A percentile compares a stretch with the other conserved stretches of the same genome.
These are phyloP conservation scores for Flueggea neowawraea DNA, from an alignment of 441 rosid species.

Conservation along the genomic window DNA sequence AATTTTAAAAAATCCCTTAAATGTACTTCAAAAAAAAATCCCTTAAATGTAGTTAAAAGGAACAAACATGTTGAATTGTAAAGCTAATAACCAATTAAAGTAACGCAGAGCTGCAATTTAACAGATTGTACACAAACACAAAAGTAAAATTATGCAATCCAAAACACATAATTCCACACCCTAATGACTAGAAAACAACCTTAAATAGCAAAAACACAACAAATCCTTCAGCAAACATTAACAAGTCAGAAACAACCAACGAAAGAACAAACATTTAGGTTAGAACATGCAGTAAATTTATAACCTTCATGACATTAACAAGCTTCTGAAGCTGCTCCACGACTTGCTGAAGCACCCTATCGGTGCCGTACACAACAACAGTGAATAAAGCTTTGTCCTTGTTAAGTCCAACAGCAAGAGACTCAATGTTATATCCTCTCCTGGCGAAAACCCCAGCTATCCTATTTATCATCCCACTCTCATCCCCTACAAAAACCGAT, in stretches of 20 bases:
- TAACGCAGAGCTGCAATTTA: too few relatives aligned
- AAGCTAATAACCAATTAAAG: too few relatives aligned
- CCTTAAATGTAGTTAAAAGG: too few relatives aligned
- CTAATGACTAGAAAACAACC: too few relatives aligned
- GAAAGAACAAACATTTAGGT: background rate
- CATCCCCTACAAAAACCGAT: conserved; percentile 88
- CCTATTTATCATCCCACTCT: conserved; percentile 88
- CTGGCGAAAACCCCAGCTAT: conserved; percentile 92
- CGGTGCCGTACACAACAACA: conserved; percentile 77
- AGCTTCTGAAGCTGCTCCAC: conserved; percentile 86
- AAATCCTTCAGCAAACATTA: too few relatives aligned
- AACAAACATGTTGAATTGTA: too few relatives aligned
- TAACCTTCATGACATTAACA: conserved; percentile 81
- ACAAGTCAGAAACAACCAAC: too few relatives aligned
- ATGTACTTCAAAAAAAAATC: too few relatives aligned
- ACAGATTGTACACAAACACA: too few relatives aligned
- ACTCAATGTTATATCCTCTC: conserved; percentile 88
- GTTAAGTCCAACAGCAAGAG: conserved; percentile 87
- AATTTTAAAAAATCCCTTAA: too few relatives aligned
- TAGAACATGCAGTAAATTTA: background rate
- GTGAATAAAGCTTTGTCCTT: conserved; percentile 87
- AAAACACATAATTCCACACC: background rate
- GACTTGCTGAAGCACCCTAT: conserved; percentile 68
- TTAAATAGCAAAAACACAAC: too few relatives aligned
- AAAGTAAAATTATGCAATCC: conserved; percentile 14